Evolutionary conservation across 257 asterid genomes (phyloP), one percentile per base, ranked within the genome.

Genomic region (Scutellaria galericulata): DNA sequence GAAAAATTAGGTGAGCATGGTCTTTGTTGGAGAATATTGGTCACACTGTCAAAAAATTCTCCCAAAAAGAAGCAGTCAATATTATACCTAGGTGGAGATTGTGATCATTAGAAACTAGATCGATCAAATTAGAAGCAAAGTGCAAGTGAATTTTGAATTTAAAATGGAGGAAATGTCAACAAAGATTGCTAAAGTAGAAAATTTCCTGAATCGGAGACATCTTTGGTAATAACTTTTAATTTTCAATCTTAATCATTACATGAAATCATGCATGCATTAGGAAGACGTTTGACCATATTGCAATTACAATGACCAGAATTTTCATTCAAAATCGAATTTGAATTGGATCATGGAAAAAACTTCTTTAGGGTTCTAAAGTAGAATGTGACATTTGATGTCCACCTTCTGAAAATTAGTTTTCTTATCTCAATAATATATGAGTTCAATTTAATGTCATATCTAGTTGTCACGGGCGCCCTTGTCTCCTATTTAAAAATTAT

Each of bases 111-210:
- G 44, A 45, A 31, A 31, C 37, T 12, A 5, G 22, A 58, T 18
- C 7, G 5, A 22, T n/a, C n/a, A n/a, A n/a, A n/a, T n/a, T n/a
- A 5, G 24, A 59, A 13, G 46, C 37, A 3, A 31, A 31, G 4
- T 31, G n/a, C 22, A 59, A 59, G 7, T 51, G 5, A 8, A 9
- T 35, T 18, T 15, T 45, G 52, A 65, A 56, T 45, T 3, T 59
- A 13, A 46, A 48, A 35, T 15, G 13, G 9, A 27, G 10, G n/a
- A 59, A 50, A 73, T 63, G 77, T 73, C 77, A 74, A 65, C 52
- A 74, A 74, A 74, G 56, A 14, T 27, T 73, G 78, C 14, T 0
- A 50, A 11, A 4, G 13, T 40, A 11, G 46, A 20, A 64, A 7
- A 51, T 31, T 31, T 27, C 35, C 37, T 31, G 37, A 31, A 31